Evolutionary conservation across 208 protist species (phyloP), one percentile per base, ranked within the genome.

Genomic region (Vickermania ingenoplastis): DNA sequence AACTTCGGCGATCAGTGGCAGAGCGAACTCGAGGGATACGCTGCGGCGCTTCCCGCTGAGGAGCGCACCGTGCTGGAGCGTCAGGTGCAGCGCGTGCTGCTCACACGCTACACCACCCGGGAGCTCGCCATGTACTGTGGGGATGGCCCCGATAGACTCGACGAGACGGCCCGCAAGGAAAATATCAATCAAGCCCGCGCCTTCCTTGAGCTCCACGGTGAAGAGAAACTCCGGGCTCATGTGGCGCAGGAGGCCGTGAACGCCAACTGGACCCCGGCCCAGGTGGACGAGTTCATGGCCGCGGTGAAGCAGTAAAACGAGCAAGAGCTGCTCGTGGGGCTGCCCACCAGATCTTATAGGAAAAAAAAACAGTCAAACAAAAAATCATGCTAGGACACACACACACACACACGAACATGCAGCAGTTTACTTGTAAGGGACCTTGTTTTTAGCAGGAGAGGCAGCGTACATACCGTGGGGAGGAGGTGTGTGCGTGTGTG

Each of bases 31-130:
- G 55, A 77, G 63, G 69, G 67, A 23, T 95, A 91, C 71, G 77
- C 77, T n/a, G 71, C 75, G 22, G 54, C 67, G 57, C 67, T 95
- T 36, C 69, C 84, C 30, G 78, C 72, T 22, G 84, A 90, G 41
- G 69, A 89, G 77, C 80, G 81, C 64, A 71, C 67, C 61, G 45
- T 79, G 11, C 50, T 95, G 28, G 73, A 87, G 76, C 81, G 83
- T 36, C 84, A 93, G 71, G 53, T 95, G 45, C 79, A 73, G 22
- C 86, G 89, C 24, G 69, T 91, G 22, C 48, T 59, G 25, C 69
- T 95, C n/a, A 95, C 89, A 17, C 80, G 83, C 60, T 95, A 91
- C 71, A 95, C 89, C 7, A 83, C 83, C 31, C 81, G 86, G 29
- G 89, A 95, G 75, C 89, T 95, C 26, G 81, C 77, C 21, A 57